Percentiles rank a stretch among this genome's conserved stretches.
Evolutionary conservation across 2,329 filamentous ascomycete species (phyloP).

Genomic region (Ophiostoma triangulosporum): DNA sequence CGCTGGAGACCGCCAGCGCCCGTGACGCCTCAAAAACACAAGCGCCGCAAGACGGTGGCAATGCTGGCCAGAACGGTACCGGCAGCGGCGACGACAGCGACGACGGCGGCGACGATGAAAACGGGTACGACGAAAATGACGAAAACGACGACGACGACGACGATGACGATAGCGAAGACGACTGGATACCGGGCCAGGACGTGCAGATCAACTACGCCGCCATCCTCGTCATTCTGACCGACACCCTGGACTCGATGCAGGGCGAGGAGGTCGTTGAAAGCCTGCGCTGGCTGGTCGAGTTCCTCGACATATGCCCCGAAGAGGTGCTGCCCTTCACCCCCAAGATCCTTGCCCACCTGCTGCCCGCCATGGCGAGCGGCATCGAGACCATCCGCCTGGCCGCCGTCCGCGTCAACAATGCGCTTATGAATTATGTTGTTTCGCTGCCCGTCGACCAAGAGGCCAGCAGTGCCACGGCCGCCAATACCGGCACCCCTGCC

Average conservation of each 20-base stretch:
- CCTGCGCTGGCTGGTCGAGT: slow-evolving; percentile 87
- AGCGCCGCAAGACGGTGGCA: slow-evolving; percentile 20
- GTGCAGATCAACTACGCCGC: slow-evolving; percentile 86
- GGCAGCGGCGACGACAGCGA: slow-evolving; percentile 71
- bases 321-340: slow-evolving; percentile 93
- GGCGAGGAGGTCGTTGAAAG: slow-evolving; percentile 82
- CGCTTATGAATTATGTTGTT: slow-evolving; percentile 87
- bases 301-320: slow-evolving; percentile 93
- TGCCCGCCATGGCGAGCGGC: slow-evolving; percentile 86
- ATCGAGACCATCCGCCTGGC: slow-evolving; percentile 81
- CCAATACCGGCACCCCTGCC: slow-evolving; percentile 15
- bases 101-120: slow-evolving; percentile 67
- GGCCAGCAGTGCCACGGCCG: neutral
- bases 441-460: slow-evolving; percentile 64
- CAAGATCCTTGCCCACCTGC: slow-evolving; percentile 75
- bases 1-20: slow-evolving; percentile 49
- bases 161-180: slow-evolving; percentile 61
- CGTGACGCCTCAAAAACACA: slow-evolving; percentile 36
- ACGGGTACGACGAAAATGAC: slow-evolving; percentile 43
- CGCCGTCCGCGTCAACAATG: slow-evolving; percentile 77
- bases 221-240: slow-evolving; percentile 82
- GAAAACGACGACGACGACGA: slow-evolving; percentile 44
- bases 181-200: slow-evolving; percentile 96
- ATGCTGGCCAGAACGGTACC: slow-evolving; percentile 41
- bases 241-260: slow-evolving; percentile 70